Base-by-base conservation (phyloP, 2,329 filamentous ascomycete genomes). In the Exophiala bonariae region DNA sequence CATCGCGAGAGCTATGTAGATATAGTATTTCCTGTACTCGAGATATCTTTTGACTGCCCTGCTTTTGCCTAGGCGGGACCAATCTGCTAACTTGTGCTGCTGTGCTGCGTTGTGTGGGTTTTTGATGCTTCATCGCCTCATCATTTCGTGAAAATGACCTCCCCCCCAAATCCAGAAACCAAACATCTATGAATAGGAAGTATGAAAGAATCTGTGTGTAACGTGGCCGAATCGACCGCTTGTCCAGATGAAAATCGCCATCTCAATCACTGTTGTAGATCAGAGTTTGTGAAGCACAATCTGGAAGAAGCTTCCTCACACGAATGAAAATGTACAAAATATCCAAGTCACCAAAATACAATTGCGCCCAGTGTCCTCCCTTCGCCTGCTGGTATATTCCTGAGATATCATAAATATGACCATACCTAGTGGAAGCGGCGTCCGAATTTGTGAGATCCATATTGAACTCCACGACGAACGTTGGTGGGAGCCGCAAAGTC, bases 391-490 rank as follows among this genome's bases (percentile, higher is more conserved):
- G n/a, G n/a, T n/a, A 11, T 11, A 26, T 11, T 26, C 11, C 23
- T 26, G 23, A 6, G 23, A 11, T 26, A 26, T 26, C 6, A 26
- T 26, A 11, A 6, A 26, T 11, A 26, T 11, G 11, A 26, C 23
- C 23, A 26, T 6, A 11, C 35, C 45, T 48, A 48, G 18, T 45
- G 47, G 20, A 20, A 41, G 22, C 43, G 41, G 17, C 40, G 35
- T 28, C 43, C 39, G 47, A 44, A 44, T 10, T 36, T 26, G 30
- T 35, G 47, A 14, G 34, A 41, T 41, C 41, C 41, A 14, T 44
- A 44, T 31, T 45, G 47, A 10, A 44, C 19, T 16, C 45, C 45
- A 38, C 45, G 45, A 39, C 45, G 45, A 30, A 43, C 33, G 13
- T 34, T 17, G 11, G 39, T 38, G 10, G 45, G 39, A 18, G 46